Base-by-base conservation (phyloP, 2,329 filamentous ascomycete species). In the Akanthomyces lecanii region DNA sequence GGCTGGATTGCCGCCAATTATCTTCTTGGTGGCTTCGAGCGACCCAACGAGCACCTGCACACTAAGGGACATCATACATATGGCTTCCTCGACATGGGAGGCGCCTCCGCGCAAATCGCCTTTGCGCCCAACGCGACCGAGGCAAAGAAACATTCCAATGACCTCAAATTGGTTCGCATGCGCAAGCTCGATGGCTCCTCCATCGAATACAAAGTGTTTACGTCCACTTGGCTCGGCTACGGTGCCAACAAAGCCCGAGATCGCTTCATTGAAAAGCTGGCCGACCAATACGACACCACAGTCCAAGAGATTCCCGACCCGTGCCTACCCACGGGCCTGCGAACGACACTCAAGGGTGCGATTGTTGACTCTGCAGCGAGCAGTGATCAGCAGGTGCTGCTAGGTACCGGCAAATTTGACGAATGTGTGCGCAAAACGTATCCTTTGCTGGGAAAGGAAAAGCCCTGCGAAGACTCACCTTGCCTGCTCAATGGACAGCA, bases 1-100 rank as follows among this genome's bases (percentile, higher is more conserved):
- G 95, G 95, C 45, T 99, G 95, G 95, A 90, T 99, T 69, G 94
- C 96, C 8, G 91, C 94, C 60, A 99, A 99, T 72, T 99, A 99
- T 71, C 78, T 99, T 36, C 82, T 99, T 1, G 94, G 92, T 33
- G 92, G 92, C 4, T 98, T 99, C 70, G 90, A 98, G 73, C 80
- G 84, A 21, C 88, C 91, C 0, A 79, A 88, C 57, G 78, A 86
- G 16, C 91, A 97, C 70, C 79, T 85, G 60, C 92, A 97, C 73
- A 92, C 92, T 59, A 92, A 96, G 67, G 86, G 85, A 30, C 95
- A 98, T 73, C 90, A 93, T 71, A 99, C 95, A 0, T 99, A 98
- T 74, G 95, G 95, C 0, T 99, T 99, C 71, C 79, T 99, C 65
- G 95, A 99, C 73, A 99, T 99, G 96, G 95, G 95, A 56, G 95